Conservation (phyloP, 768 basidiomycete species). For the Coprinopsis strossmayeri region DNA sequence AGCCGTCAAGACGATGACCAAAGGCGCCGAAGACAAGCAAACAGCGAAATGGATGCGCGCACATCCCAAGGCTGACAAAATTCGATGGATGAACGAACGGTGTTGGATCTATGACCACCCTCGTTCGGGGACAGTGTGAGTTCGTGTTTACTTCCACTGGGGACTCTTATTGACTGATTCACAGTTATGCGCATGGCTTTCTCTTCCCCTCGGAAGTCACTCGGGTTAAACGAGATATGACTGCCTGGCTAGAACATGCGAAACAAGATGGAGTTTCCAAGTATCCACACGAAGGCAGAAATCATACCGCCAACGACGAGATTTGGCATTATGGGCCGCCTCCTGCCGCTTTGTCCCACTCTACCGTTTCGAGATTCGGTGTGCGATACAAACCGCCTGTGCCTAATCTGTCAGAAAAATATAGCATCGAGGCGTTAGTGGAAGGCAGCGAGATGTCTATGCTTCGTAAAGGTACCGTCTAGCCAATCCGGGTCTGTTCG, state of each 20-base stretch:
- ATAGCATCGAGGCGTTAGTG: slow-evolving; percentile 87
- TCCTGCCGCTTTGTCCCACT: slow-evolving; percentile 66
- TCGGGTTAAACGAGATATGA: slow-evolving; percentile 54
- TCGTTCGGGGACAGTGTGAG: slow-evolving; percentile 86
- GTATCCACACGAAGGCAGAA: slow-evolving; percentile 14
- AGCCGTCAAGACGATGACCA: slow-evolving; percentile 54
- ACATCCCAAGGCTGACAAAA: slow-evolving; percentile 71
- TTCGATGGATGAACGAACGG: slow-evolving; percentile 87
- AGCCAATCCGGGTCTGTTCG: not conserved
- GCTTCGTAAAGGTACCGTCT: slow-evolving; percentile 50
- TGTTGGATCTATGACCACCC: slow-evolving; percentile 99
- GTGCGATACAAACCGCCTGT: slow-evolving; percentile 66
- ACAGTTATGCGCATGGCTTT: slow-evolving; percentile 90
- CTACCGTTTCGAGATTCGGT: slow-evolving; percentile 84
- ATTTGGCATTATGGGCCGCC: slow-evolving; percentile 27
- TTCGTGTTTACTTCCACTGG: slow-evolving; percentile 13
- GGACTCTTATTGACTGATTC: slow-evolving; percentile 5
- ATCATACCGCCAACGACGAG: not conserved
- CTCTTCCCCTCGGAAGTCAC: slow-evolving; percentile 85
- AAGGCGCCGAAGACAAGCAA: slow-evolving; percentile 90
- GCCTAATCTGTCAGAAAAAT: slow-evolving; percentile 51
- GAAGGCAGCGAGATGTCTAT: slow-evolving; percentile 85
- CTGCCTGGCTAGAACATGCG: slow-evolving; percentile 42
- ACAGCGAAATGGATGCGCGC: slow-evolving; percentile 87
- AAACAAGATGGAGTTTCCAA: slow-evolving; percentile 18